A percentile compares a stretch with the other conserved stretches of the same genome.
phyloP scores from a whole-genome alignment of 768 basidiomycete genomes.

The Leccinellum rugosiceps region DNA sequence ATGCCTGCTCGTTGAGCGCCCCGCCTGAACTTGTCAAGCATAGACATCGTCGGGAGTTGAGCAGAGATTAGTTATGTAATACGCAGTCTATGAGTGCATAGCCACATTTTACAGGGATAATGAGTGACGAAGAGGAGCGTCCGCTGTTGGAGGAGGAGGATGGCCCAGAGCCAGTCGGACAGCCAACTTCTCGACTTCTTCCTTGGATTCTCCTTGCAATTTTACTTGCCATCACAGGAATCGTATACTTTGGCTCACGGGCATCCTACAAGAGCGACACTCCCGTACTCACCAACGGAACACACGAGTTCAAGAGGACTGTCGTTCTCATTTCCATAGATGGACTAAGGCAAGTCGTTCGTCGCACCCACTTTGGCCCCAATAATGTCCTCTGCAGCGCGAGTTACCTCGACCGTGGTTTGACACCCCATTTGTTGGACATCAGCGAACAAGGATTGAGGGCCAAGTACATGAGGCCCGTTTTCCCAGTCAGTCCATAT shows the following conservation, averaged over 20 bases:
- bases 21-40: slow-evolving; percentile 76
- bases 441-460: slow-evolving; percentile 82
- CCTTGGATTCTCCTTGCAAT: slow-evolving; percentile 16
- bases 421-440: slow-evolving; percentile 79
- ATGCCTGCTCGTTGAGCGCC: slow-evolving; percentile 80
- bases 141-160: slow-evolving; percentile 17
- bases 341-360: slow-evolving; percentile 59
- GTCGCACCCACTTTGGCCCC: background rate
- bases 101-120: slow-evolving; percentile 19
- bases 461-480: slow-evolving; percentile 83
- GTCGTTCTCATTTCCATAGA: slow-evolving; percentile 87
- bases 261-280: background rate
- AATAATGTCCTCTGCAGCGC: slow-evolving; percentile 46
- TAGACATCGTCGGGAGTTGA: slow-evolving; percentile 39
- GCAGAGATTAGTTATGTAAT: slow-evolving; percentile 14
- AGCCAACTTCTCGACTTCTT: background rate
- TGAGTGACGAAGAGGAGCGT: slow-evolving; percentile 26
- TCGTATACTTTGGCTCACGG: slow-evolving; percentile 4
- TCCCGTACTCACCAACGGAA: slow-evolving; percentile 68
- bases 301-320: slow-evolving; percentile 76
- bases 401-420: slow-evolving; percentile 80
- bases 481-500: slow-evolving; percentile 74
- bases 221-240: slow-evolving; percentile 13
- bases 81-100: slow-evolving; percentile 13
- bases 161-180: slow-evolving; percentile 5